Evolutionary conservation across 768 basidiomycete genomes (phyloP).

Genomic region (Boletus rex-veris): DNA sequence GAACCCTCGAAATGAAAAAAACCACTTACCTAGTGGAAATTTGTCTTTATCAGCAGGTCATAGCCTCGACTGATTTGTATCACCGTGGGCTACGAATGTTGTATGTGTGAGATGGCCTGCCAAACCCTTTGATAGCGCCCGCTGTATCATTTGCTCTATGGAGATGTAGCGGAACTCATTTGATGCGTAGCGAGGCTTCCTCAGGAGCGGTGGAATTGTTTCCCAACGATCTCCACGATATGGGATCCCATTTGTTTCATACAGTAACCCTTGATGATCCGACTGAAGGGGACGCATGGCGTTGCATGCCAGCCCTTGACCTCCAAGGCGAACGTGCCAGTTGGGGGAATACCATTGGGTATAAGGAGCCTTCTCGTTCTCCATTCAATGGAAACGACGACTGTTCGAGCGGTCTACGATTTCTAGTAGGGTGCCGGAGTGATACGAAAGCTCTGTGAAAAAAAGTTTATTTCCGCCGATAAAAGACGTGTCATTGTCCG

Average conservation of each 20-base stretch:
- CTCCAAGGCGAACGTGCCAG: background rate
- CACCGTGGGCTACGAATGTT: background rate
- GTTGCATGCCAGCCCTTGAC: conserved; percentile 7
- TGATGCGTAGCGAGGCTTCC: conserved; percentile 1
- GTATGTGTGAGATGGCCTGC: background rate
- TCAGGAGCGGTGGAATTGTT: background rate
- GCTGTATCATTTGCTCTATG: background rate
- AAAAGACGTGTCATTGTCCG: background rate
- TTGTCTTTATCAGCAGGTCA: conserved; percentile 9
- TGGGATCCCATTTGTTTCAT: conserved; percentile 1
- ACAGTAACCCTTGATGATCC: conserved; percentile 4
- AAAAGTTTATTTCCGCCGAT: conserved; percentile 14
- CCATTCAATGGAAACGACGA: background rate
- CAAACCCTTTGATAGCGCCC: background rate
- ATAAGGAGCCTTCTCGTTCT: background rate
- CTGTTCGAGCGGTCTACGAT: conserved; percentile 1
- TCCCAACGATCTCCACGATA: conserved; percentile 10
- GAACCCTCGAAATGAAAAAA: conserved; percentile 1
- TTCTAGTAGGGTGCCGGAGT: background rate
- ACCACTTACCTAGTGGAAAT: background rate
- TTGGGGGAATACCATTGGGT: background rate
- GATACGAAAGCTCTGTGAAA: background rate
- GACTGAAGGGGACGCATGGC: background rate
- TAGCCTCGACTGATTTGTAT: conserved; percentile 15
- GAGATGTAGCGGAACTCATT: conserved; percentile 1